These are phyloP conservation scores for Atractiella rhizophila DNA, from an alignment of 768 basidiomycete species.

Conservation along the genomic window DNA sequence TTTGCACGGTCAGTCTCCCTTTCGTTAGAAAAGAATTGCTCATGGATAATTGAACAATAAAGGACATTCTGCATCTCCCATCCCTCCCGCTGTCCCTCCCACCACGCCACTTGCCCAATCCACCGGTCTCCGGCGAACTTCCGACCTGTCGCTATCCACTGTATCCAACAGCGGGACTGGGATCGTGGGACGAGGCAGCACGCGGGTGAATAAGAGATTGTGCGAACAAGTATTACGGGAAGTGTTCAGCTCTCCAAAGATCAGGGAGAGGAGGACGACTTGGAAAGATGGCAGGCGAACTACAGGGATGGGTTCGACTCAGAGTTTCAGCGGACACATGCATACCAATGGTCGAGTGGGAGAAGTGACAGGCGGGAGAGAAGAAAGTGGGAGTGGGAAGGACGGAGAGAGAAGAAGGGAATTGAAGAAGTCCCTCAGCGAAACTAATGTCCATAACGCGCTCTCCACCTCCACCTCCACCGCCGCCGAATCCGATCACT, in stretches of 20 bases:
- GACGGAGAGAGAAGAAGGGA: not conserved
- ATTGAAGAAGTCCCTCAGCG: not conserved
- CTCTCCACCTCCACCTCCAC: no score
- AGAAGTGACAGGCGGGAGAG: no score
- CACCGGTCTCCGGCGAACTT: not conserved
- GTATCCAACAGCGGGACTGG: constrained; percentile 24
- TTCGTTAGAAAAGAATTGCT: no score
- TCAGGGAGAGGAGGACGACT: constrained; percentile 27
- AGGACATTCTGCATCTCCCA: no score
- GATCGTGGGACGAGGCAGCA: constrained; percentile 68
- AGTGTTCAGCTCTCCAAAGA: constrained; percentile 32
- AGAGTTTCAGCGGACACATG: not conserved
- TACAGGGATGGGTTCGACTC: not conserved
- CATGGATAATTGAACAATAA: no score
- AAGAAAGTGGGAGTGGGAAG: no score
- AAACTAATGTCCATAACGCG: no score
- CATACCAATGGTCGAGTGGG: not conserved
- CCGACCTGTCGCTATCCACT: not conserved
- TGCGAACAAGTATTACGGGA: constrained; percentile 90
- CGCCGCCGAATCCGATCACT: no score
- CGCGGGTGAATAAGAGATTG: constrained; percentile 72
- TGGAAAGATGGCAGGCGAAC: constrained; percentile 11
- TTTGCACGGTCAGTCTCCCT: no score
- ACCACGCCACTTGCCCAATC: constrained; percentile 1
- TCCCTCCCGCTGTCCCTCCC: not conserved